phyloP scores from a whole-genome alignment of 2,329 filamentous ascomycete species.

The Trichoderma cornu-damae region DNA sequence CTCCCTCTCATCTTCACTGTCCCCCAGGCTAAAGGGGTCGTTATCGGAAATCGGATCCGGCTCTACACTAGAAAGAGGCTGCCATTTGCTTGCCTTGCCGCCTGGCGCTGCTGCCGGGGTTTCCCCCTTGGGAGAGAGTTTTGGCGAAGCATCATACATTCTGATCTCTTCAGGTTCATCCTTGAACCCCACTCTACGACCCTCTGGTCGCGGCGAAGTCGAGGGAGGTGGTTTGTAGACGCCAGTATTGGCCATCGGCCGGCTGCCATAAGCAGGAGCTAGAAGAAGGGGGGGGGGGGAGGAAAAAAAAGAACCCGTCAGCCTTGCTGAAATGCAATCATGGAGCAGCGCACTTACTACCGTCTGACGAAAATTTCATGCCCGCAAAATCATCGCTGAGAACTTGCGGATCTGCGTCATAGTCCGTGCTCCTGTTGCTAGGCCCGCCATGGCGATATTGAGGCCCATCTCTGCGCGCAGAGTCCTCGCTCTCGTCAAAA shows the following conservation, averaged over 20 bases:
- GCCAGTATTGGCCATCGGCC: constrained; percentile 68
- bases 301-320: constrained; percentile 20
- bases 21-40: constrained; percentile 92
- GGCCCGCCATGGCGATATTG: constrained; percentile 51
- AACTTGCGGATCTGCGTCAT: constrained; percentile 90
- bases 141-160: constrained; percentile 64
- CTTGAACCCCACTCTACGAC: constrained; percentile 53
- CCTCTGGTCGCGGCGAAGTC: constrained; percentile 47
- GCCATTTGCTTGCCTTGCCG: constrained; percentile 87
- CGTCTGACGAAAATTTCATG: constrained; percentile 58
- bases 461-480: constrained; percentile 28
- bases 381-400: constrained; percentile 83
- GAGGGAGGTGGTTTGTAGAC: constrained; percentile 67
- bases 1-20: constrained; percentile 87
- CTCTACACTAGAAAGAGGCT: constrained; percentile 77
- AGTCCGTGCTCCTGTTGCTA: constrained; percentile 75
- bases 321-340: neutral
- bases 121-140: constrained; percentile 48
- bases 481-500: constrained; percentile 62
- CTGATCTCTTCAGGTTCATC: constrained; percentile 71
- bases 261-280: constrained; percentile 38
- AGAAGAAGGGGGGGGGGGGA: no score
- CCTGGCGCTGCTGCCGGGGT: constrained; percentile 43
- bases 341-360: constrained; percentile 45
- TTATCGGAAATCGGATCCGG: constrained; percentile 82